Base-by-base conservation (phyloP, 2,329 filamentous ascomycete species). In the Lasiodiplodia sp. region DNA sequence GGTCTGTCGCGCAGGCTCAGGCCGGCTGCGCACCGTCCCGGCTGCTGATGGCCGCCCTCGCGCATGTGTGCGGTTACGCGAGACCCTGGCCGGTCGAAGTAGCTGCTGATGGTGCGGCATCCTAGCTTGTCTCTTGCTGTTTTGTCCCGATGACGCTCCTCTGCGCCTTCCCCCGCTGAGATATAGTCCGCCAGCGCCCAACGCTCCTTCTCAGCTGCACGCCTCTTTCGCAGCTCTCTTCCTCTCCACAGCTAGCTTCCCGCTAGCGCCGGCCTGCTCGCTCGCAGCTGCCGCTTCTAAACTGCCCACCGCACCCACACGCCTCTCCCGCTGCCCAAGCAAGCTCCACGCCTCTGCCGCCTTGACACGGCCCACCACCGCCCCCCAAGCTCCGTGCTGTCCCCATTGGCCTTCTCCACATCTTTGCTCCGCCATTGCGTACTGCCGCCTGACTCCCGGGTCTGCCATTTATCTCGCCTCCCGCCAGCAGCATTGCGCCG, bases 131-230 rank as follows among this genome's bases (percentile, higher is more conserved):
- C 40, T 49, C 58, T 49, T 44, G 31, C 40, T 21, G 25, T 28
- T 60, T 60, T 60, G 58, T 64, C 60, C 60, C 60, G 60, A 64
- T 64, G 60, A 64, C 60, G 60, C 60, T 63, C 58, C 28, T 63
- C 58, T 51, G 58, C 58, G 58, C 58, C 58, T 63, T 63, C 58
- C 58, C 58, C 55, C 60, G 47, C 60, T 64, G 60, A 64, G 52
- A 64, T 64, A 64, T 64, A 51, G 60, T 25, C 47, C 28, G 28
- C 57, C 38, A 38, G n/a, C 38, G 57, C n/a, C 40, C 58, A 63
- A n/a, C 38, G 21, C 57, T 28, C 7, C 21, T 38, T 38, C 53
- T 37, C 57, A 47, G n/a, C 34, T 23, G 25, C 28, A 25, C 34
- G 14, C 23, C 40, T 51, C 58, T 37, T 14, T 14, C 51, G 14